A percentile compares a stretch with the other conserved stretches of the same genome.
These are phyloP conservation scores for Candida nanaspora DNA, from an alignment of 805 yeast species.

Conservation along the genomic window DNA sequence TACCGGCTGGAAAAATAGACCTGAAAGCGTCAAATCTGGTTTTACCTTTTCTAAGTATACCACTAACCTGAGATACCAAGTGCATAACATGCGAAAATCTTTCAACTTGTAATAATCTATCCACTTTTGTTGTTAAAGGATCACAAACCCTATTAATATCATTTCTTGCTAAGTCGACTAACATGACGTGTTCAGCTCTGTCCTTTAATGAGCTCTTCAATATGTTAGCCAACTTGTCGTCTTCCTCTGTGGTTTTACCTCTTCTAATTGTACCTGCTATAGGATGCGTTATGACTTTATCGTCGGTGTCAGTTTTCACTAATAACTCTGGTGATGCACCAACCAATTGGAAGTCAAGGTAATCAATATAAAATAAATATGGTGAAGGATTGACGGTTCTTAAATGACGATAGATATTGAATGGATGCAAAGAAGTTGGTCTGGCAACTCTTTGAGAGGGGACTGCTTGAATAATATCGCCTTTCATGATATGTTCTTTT, in stretches of 20 bases:
- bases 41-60: constrained; percentile 75
- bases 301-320: constrained; percentile 68
- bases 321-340: constrained; percentile 97
- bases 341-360: constrained; percentile 84
- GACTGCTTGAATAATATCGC: constrained; percentile 96
- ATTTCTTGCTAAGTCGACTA: constrained; percentile 95
- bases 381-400: constrained; percentile 98
- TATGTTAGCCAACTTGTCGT: constrained; percentile 70
- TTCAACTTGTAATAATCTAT: constrained; percentile 81
- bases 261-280: constrained; percentile 95
- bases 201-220: constrained; percentile 78
- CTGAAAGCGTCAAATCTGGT: constrained; percentile 95
- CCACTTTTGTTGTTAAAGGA: constrained; percentile 79
- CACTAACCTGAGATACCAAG: constrained; percentile 90
- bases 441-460: constrained; percentile 96
- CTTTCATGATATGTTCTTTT: constrained; percentile 76
- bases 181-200: constrained; percentile 97
- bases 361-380: constrained; percentile 89
- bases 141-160: constrained; percentile 94
- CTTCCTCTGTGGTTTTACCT: constrained; percentile 89
- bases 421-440: constrained; percentile 93
- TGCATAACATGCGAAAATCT: constrained; percentile 97
- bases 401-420: constrained; percentile 89
- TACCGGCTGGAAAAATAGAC: constrained; percentile 98
- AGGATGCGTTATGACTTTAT: constrained; percentile 87